Evolutionary conservation across 768 basidiomycete species (phyloP).

Genomic region (Suillus decipiens): DNA sequence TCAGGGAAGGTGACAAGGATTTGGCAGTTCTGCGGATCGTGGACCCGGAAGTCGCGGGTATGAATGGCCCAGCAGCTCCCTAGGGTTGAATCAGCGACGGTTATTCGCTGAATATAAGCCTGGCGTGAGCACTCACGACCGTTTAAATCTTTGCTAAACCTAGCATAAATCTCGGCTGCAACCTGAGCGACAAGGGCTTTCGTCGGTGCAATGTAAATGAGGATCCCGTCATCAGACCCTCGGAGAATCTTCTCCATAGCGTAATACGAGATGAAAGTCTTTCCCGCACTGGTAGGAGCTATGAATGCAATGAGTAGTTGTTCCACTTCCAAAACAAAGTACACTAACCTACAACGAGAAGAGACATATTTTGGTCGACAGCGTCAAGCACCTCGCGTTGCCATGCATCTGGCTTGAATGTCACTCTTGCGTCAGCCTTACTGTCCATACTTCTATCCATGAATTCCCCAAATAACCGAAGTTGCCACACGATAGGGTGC

Average conservation of each 20-base stretch:
- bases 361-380: slow-evolving; percentile 57
- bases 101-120: background rate
- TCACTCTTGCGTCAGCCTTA: slow-evolving; percentile 54
- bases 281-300: slow-evolving; percentile 75
- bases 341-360: slow-evolving; percentile 64
- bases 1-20: slow-evolving; percentile 77
- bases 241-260: slow-evolving; percentile 73
- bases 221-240: slow-evolving; percentile 62
- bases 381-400: slow-evolving; percentile 66
- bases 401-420: slow-evolving; percentile 72
- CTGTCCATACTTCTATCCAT: slow-evolving; percentile 77
- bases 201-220: slow-evolving; percentile 76
- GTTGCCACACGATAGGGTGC: slow-evolving; percentile 63
- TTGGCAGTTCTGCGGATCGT: slow-evolving; percentile 67
- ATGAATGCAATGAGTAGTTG: slow-evolving; percentile 9
- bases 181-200: slow-evolving; percentile 75
- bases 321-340: background rate
- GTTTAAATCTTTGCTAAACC: slow-evolving; percentile 58
- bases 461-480: slow-evolving; percentile 67
- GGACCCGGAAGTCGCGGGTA: slow-evolving; percentile 62
- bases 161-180: slow-evolving; percentile 72
- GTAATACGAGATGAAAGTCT: slow-evolving; percentile 77
- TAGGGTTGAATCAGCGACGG: slow-evolving; percentile 24
- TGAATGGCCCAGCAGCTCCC: slow-evolving; percentile 67
- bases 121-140: slow-evolving; percentile 37